Conservation (phyloP, 306 rosid species). For the Psophocarpus tetragonolobus region DNA sequence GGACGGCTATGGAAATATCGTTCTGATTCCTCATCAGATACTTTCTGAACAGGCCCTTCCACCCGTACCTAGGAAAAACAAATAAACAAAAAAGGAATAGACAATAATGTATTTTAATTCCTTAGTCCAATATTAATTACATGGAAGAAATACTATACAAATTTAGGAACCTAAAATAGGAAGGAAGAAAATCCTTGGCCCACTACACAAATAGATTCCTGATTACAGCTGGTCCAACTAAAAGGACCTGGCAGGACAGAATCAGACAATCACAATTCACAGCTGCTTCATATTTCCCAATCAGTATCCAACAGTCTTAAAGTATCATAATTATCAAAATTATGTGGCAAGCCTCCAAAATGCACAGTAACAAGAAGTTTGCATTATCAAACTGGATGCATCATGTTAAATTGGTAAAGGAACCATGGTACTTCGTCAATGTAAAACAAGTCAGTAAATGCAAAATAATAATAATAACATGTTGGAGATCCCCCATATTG, state of each 20-base stretch:
- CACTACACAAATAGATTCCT: neutral
- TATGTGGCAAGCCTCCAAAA: slow-evolving; percentile 12
- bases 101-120: neutral
- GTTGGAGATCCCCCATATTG: no score
- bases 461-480: slow-evolving; percentile 10
- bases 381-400: slow-evolving; percentile 3
- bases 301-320: neutral
- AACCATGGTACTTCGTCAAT: slow-evolving; percentile 7
- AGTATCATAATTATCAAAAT: slow-evolving; percentile 17
- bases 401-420: slow-evolving; percentile 11
- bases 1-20: slow-evolving; percentile 96
- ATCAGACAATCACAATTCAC: neutral
- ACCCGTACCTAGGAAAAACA: slow-evolving; percentile 70
- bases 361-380: slow-evolving; percentile 18
- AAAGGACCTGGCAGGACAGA: neutral
- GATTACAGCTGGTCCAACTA: neutral
- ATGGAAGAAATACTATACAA: neutral
- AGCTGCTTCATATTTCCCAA: neutral
- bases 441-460: slow-evolving; percentile 11
- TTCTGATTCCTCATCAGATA: slow-evolving; percentile 86
- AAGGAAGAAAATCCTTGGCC: neutral
- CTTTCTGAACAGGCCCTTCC: slow-evolving; percentile 86
- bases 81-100: neutral
- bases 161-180: neutral
- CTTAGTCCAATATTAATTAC: neutral